These are phyloP conservation scores for Eucalyptus rudis DNA, from an alignment of 345 rosid species.

Conservation along the genomic window DNA sequence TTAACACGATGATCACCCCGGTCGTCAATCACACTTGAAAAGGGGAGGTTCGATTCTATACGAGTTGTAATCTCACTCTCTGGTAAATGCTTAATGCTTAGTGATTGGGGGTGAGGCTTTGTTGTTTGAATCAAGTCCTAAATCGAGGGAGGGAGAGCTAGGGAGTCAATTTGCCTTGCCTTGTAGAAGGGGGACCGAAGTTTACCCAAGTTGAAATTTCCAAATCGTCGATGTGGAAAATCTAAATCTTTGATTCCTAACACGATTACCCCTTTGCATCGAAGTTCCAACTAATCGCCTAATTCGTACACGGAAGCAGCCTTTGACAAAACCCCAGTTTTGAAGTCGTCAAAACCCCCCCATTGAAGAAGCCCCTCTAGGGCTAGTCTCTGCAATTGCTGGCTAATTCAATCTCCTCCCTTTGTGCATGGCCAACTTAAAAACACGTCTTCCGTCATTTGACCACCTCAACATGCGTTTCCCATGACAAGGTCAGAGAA, in stretches of 20 bases:
- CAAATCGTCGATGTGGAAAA: neutral
- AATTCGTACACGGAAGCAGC: neutral
- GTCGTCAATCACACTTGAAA: neutral
- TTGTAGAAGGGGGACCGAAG: neutral
- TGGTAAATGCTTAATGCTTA: neutral
- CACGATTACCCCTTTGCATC: neutral
- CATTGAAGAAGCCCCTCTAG: neutral
- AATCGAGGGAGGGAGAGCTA: neutral
- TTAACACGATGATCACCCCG: neutral
- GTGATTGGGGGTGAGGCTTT: neutral
- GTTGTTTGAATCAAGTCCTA: neutral
- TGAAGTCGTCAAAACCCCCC: neutral
- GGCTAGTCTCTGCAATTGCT: neutral
- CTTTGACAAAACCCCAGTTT: neutral
- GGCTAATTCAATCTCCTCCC: neutral
- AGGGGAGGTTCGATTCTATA: neutral
- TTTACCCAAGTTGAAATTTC: neutral
- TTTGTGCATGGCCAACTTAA: neutral
- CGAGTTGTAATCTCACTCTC: neutral
- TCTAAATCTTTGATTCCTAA: neutral
- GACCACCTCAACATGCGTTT: neutral
- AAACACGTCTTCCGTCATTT: neutral
- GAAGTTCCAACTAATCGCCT: neutral
- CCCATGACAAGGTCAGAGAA: neutral
- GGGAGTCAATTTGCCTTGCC: neutral